Base-by-base conservation (phyloP, 1,284 basidiomycete genomes). In the Polyporus tsugae region DNA sequence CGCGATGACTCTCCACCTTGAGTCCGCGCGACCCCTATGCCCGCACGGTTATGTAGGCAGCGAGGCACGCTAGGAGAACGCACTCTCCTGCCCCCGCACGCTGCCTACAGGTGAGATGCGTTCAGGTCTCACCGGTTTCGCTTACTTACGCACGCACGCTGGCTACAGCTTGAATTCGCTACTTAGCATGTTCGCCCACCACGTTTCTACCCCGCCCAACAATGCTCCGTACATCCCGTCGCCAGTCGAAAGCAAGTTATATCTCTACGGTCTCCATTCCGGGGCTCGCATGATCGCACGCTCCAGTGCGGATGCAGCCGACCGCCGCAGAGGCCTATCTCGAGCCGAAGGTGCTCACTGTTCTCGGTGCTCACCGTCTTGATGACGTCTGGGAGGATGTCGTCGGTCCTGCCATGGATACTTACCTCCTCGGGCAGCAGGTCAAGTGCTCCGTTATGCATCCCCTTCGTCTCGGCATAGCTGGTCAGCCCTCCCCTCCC, bases 271-370 rank as follows among this genome's bases (percentile, higher is more conserved):
- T 49, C 58, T 79, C 6, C 75, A 76, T n/a, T 78, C 78, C 35
- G 41, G 67, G 61, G 70, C 77, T 22, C 61, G 36, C 57, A 60
- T 80, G 7, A 67, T 80, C 62, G 78, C 77, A 70, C 78, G 78
- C 65, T 73, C 79, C 55, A 75, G 76, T 69, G 46, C 80, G 78
- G 78, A 55, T 64, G 58, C 44, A 42, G 70, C 77, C 76, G 29
- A 77, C 67, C 22, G 77, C 77, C 58, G 62, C 70, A 11, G 76
- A 79, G 62, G 78, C 76, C 10, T 77, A 77, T 71, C 72, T 66
- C 44, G 38, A 59, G 17, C 69, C 66, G 63, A 79, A 75, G 70
- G 75, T 73, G 71, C 62, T 72, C 6, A 17, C 29, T 33, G 44
- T 67, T 70, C 41, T 80, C 49, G 74, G 75, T 53, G 22, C 25